Conservation (phyloP, 2,329 filamentous ascomycete genomes). For the Ascochyta lentis region DNA sequence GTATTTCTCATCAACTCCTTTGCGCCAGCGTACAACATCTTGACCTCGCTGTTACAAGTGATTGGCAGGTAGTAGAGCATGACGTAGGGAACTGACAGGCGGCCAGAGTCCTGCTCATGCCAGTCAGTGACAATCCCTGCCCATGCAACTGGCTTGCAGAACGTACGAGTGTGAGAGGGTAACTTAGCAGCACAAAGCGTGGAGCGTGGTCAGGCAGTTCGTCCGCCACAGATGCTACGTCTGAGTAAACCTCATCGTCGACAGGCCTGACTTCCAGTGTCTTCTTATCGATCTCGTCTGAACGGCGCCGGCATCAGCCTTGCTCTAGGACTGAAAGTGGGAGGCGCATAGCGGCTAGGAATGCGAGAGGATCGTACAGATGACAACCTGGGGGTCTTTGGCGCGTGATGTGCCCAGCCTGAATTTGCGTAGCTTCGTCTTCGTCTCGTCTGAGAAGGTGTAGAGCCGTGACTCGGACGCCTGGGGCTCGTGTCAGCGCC, state of each 20-base stretch:
- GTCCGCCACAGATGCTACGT: conserved; percentile 80
- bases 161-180: conserved; percentile 83
- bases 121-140: neutral
- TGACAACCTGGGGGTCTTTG: conserved; percentile 86
- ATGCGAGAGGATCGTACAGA: conserved; percentile 70
- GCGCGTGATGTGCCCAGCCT: conserved; percentile 87
- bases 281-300: conserved; percentile 89
- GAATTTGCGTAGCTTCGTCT: conserved; percentile 91
- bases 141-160: neutral
- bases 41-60: conserved; percentile 83
- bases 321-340: neutral
- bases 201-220: conserved; percentile 93
- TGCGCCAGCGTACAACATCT: conserved; percentile 94
- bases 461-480: conserved; percentile 88
- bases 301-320: conserved; percentile 41
- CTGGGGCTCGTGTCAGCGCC: conserved; percentile 34
- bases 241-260: conserved; percentile 81
- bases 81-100: conserved; percentile 89
- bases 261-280: conserved; percentile 88
- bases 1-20: conserved; percentile 96
- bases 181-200: conserved; percentile 87
- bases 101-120: conserved; percentile 71
- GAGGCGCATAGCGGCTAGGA: conserved; percentile 6
- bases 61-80: conserved; percentile 93
- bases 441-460: conserved; percentile 89